These are phyloP conservation scores for Ogataea glucozyma DNA, from an alignment of 805 yeast genomes.

Conservation along the genomic window DNA sequence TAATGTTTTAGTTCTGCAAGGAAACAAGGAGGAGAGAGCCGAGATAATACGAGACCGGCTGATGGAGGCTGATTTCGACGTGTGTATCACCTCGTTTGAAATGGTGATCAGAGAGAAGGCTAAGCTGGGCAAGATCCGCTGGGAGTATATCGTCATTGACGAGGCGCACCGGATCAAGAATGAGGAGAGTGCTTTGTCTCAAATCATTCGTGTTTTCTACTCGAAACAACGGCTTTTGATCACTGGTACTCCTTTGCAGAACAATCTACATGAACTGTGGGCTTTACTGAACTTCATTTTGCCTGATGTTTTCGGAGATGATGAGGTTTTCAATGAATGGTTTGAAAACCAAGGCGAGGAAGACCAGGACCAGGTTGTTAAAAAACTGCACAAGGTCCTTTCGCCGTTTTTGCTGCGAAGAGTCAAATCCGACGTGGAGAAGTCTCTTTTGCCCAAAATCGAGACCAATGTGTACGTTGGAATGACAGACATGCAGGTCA, in stretches of 20 bases:
- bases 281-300: slow-evolving; percentile 84
- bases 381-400: slow-evolving; percentile 83
- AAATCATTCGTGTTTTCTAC: slow-evolving; percentile 85
- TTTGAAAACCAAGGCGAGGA: slow-evolving; percentile 67
- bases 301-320: slow-evolving; percentile 94
- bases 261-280: slow-evolving; percentile 95
- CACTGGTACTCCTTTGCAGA: slow-evolving; percentile 96
- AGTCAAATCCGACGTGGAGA: slow-evolving; percentile 91
- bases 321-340: slow-evolving; percentile 90
- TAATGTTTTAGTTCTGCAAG: slow-evolving; percentile 80
- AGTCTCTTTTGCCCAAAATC: slow-evolving; percentile 83
- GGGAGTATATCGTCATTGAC: slow-evolving; percentile 94
- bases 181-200: slow-evolving; percentile 89
- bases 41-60: slow-evolving; percentile 58
- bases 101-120: slow-evolving; percentile 90
- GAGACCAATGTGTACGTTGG: slow-evolving; percentile 90
- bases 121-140: slow-evolving; percentile 73
- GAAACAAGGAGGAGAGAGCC: slow-evolving; percentile 79
- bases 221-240: slow-evolving; percentile 82
- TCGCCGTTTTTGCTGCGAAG: slow-evolving; percentile 87
- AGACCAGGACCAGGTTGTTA: slow-evolving; percentile 80
- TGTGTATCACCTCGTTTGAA: slow-evolving; percentile 86
- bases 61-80: slow-evolving; percentile 80
- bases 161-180: slow-evolving; percentile 97
- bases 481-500: slow-evolving; percentile 92